Evolutionary conservation across 495 filamentous ascomycete genomes (phyloP), one percentile per base, ranked within the genome.

Genomic region (Aspergillus sclerotiicarbonarius): DNA sequence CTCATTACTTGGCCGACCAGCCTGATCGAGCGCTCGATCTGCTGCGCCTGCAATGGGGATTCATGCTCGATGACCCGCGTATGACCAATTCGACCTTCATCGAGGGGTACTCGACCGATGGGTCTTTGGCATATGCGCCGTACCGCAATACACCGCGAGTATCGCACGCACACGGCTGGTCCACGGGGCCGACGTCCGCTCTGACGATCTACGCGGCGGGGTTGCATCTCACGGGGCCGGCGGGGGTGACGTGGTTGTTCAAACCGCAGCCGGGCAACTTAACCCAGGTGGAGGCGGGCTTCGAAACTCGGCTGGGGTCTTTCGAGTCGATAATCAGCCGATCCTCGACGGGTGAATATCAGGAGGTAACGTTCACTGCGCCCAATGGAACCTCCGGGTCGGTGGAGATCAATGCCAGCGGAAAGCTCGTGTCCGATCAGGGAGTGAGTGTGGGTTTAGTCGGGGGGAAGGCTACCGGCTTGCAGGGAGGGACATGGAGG

Each of bases 1-100:
- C 76, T 0, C 83, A 86, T 61, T 73, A 70, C 41, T 62, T 75
- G 0, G 80, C 80, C 3, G 67, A 63, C 19, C 64, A 80, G 25
- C 59, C 69, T 0, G 63, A 72, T 32, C 59, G 62, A 0, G 82
- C 80, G 0, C 69, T 86, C 8, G 81, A 82, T 41, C 71, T 87
- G 2, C 78, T 83, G 50, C 64, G 75, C 10, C 61, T 76, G 0
- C 72, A 80, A 67, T 86, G 83, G 82, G 81, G 76, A 9, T 83
- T 80, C 57, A 80, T 85, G 78, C 76, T 87, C 16, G 68, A 85
- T 51, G 80, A 83, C 48, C 74, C 76, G 4, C 75, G 80, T 12
- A 82, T 85, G 73, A 87, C 84, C 2, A 82, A 85, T 50, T 79
- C 74, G 1, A 84, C 82, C 0, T 79, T 85, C n/a, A 78, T 82